phyloP scores from a whole-genome alignment of 2,329 filamentous ascomycete species.

The Ascochyta lentis region DNA sequence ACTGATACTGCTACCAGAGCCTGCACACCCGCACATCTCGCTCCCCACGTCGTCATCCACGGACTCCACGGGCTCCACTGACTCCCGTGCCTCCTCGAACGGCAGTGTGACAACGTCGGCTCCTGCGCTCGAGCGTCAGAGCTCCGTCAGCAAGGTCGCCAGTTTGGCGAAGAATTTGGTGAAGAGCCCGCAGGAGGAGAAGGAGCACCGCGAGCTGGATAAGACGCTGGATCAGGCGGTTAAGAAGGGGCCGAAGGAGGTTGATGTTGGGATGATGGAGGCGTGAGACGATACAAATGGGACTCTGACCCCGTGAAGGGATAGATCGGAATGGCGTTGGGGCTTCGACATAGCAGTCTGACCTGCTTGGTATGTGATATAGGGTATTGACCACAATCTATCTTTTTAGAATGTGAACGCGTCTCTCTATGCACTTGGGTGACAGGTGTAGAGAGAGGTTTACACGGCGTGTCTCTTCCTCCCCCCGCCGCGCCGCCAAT shows the following conservation, averaged over 20 bases:
- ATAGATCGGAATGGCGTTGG: too few relatives aligned
- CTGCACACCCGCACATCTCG: neutral
- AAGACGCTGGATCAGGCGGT: slow-evolving; percentile 10
- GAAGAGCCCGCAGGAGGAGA: slow-evolving; percentile 15
- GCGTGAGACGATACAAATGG: neutral
- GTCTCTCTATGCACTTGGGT: too few relatives aligned
- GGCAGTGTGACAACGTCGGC: neutral
- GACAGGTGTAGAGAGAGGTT: neutral
- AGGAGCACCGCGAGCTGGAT: slow-evolving; percentile 9
- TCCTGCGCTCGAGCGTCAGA: slow-evolving; percentile 3
- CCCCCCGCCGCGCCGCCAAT: slow-evolving; percentile 77
- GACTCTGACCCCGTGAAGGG: too few relatives aligned
- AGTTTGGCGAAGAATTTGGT: slow-evolving; percentile 7
- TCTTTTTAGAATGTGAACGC: too few relatives aligned
- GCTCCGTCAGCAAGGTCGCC: slow-evolving; percentile 12
- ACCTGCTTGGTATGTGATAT: too few relatives aligned
- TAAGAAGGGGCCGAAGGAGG: slow-evolving; percentile 13
- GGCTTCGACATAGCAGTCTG: too few relatives aligned
- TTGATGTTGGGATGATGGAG: slow-evolving; percentile 6
- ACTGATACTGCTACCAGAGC: slow-evolving; percentile 2
- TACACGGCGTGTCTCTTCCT: slow-evolving; percentile 62
- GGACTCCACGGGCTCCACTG: neutral
- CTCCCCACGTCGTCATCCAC: slow-evolving; percentile 4
- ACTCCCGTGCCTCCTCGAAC: too few relatives aligned
- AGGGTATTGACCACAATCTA: too few relatives aligned